phyloP scores from a whole-genome alignment of 441 rosid genomes.

The Macaranga tanarius region DNA sequence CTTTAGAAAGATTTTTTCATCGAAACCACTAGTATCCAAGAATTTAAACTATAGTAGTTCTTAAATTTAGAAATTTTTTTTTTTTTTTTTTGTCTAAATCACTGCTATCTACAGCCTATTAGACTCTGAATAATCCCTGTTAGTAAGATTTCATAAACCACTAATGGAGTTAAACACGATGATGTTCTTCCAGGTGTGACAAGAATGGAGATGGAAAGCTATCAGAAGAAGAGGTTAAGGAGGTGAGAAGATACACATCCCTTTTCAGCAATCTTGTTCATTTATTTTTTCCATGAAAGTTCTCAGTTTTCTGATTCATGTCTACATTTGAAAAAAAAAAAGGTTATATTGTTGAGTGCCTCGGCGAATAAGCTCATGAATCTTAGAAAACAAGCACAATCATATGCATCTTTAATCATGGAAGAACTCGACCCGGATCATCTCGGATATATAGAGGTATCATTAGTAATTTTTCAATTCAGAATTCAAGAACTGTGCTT shows the following conservation, averaged over 20 bases:
- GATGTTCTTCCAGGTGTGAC: conserved; percentile 61
- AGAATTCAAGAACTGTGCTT: neutral
- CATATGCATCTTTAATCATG: conserved; percentile 85
- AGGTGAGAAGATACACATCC: conserved; percentile 38
- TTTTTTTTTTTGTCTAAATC: no score
- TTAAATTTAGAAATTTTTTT: no score
- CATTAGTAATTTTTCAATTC: neutral
- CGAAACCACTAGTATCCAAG: no score
- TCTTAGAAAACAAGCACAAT: conserved; percentile 56
- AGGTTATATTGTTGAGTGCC: conserved; percentile 83
- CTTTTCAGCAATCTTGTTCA: neutral
- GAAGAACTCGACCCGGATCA: conserved; percentile 97
- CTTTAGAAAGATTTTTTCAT: no score
- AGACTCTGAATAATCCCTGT: no score
- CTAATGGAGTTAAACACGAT: neutral
- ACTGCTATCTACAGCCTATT: no score
- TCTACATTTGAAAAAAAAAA: neutral
- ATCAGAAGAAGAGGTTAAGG: conserved; percentile 76
- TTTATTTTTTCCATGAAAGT: neutral
- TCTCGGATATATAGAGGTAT: conserved; percentile 85
- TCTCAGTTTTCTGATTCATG: conserved; percentile 2
- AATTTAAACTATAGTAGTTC: no score
- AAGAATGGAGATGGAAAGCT: conserved; percentile 85
- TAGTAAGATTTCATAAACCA: no score
- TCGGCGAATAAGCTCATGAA: conserved; percentile 77